These are phyloP conservation scores for Coemansia sp. DNA, from an alignment of 192 early-diverging fungal genomes.

Conservation along the genomic window DNA sequence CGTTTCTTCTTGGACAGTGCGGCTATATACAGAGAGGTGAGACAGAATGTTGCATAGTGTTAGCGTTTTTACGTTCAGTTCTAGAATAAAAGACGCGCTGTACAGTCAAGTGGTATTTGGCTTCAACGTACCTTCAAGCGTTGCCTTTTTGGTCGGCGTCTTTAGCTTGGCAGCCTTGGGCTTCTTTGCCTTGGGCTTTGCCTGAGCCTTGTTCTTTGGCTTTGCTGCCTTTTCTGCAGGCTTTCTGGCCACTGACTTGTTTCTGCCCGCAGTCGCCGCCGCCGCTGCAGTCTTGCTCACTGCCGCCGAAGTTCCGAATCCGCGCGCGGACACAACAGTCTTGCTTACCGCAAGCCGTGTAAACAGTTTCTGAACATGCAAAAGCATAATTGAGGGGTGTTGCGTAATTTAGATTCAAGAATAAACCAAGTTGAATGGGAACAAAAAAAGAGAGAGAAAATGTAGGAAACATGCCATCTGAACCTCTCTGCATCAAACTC, in stretches of 20 bases:
- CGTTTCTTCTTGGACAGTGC: no score
- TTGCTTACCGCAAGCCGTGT: background rate
- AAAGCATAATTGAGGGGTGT: background rate
- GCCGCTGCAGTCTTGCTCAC: slow-evolving; percentile 6
- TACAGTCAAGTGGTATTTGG: slow-evolving; percentile 11
- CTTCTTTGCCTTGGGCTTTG: background rate
- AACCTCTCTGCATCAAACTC: background rate
- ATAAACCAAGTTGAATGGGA: background rate
- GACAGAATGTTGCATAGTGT: no score
- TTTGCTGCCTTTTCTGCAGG: slow-evolving; percentile 2
- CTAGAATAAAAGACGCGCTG: no score
- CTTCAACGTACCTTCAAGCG: slow-evolving; percentile 25
- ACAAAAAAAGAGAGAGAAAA: background rate
- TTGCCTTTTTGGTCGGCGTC: slow-evolving; percentile 22
- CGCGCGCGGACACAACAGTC: background rate
- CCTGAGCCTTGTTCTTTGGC: background rate
- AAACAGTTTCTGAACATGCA: slow-evolving; percentile 8
- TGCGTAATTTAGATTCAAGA: background rate
- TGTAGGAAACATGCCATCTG: no score
- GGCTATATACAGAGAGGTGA: no score
- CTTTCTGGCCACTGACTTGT: no score
- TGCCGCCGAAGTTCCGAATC: background rate
- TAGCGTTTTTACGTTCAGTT: no score
- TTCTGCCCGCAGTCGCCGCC: slow-evolving; percentile 1
- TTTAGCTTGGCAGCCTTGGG: slow-evolving; percentile 9